Evolutionary conservation across 2,329 filamentous ascomycete species (phyloP).

Genomic region (Fusarium metavorans): DNA sequence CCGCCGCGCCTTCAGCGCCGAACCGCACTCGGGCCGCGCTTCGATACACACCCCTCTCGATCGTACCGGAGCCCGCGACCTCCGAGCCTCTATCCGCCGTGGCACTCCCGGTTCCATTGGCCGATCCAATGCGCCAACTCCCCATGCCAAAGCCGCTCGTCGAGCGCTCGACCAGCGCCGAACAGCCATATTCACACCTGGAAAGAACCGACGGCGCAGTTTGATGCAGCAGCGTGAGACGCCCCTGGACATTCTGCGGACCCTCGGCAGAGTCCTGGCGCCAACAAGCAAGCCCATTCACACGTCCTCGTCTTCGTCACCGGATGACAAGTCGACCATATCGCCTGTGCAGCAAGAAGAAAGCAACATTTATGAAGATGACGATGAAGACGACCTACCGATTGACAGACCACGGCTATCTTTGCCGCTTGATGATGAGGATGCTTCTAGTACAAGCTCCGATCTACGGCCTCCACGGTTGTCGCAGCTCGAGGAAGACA

Average conservation of each 20-base stretch:
- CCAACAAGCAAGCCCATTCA: conserved; percentile 58
- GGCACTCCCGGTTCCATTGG: conserved; percentile 60
- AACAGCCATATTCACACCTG: conserved; percentile 70
- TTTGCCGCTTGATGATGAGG: conserved; percentile 63
- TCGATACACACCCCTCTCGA: conserved; percentile 59
- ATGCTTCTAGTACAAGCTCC: conserved; percentile 66
- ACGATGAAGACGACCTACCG: conserved; percentile 64
- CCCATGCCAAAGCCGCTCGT: conserved; percentile 71
- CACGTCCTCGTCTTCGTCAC: conserved; percentile 61
- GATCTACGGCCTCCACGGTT: conserved; percentile 66
- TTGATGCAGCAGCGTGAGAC: conserved; percentile 67
- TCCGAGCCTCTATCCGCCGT: conserved; percentile 54
- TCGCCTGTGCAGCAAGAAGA: conserved; percentile 52
- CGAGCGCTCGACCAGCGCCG: conserved; percentile 70
- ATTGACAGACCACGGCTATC: conserved; percentile 67
- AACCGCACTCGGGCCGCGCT: conserved; percentile 55
- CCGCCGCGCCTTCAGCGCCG: conserved; percentile 45
- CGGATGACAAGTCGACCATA: conserved; percentile 43
- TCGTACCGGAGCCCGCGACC: conserved; percentile 50
- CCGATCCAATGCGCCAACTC: conserved; percentile 63
- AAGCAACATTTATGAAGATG: conserved; percentile 62
- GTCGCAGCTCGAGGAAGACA: conserved; percentile 68
- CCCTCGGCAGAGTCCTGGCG: conserved; percentile 67
- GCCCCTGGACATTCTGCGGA: conserved; percentile 64
- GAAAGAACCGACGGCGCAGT: conserved; percentile 69